Evolutionary conservation across 1,284 basidiomycete species (phyloP).

Genomic region (Pseudozyma hubeiensis): DNA sequence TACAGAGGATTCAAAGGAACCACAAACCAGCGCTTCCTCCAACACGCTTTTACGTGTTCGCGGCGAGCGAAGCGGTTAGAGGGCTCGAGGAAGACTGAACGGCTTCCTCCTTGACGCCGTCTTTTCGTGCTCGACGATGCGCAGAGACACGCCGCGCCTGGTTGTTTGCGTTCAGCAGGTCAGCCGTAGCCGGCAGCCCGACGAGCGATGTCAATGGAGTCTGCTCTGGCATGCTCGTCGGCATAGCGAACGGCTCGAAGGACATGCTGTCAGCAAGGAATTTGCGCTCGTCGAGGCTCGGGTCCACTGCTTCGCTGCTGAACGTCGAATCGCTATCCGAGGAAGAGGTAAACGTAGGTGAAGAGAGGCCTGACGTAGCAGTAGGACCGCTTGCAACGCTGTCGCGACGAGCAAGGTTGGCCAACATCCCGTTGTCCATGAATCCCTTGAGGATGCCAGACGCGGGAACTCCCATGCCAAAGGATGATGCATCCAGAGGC

Average conservation of each 20-base stretch:
- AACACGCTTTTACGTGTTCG: conserved; percentile 1
- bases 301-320: conserved; percentile 29
- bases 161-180: not conserved
- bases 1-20: not conserved
- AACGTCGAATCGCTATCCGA: conserved; percentile 42
- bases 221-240: conserved; percentile 18
- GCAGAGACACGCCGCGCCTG: conserved; percentile 5
- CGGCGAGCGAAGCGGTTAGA: not conserved
- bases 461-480: conserved; percentile 11
- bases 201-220: conserved; percentile 39
- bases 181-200: conserved; percentile 23
- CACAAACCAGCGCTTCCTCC: not conserved
- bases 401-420: conserved; percentile 21
- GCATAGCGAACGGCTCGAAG: conserved; percentile 41
- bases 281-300: conserved; percentile 19
- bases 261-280: conserved; percentile 39
- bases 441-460: conserved; percentile 13
- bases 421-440: conserved; percentile 22
- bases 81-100: not conserved
- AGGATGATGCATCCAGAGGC: conserved; percentile 24
- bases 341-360: conserved; percentile 38
- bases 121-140: conserved; percentile 16
- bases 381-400: conserved; percentile 12
- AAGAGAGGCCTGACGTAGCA: conserved; percentile 25
- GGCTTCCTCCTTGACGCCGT: conserved; percentile 10